Conservation (phyloP, 1,139 yeast genomes). For the Nadsonia commutata region DNA sequence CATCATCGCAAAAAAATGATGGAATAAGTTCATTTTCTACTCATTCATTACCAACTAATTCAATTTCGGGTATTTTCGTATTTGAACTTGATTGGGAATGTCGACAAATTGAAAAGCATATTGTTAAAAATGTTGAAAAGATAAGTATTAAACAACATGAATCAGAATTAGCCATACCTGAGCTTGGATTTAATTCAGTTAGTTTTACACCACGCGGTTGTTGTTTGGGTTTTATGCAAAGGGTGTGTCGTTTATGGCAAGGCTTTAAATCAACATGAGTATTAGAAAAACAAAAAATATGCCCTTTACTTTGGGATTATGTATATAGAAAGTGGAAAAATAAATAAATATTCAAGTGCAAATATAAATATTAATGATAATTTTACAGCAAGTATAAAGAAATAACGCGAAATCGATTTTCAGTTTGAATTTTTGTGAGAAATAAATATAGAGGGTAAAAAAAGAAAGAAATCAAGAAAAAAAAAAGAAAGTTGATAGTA, state of each 20-base stretch:
- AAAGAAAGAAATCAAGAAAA: too few species aligned
- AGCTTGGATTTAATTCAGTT: background rate
- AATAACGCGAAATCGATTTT: too few species aligned
- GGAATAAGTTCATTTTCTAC: background rate
- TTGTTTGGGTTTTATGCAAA: too few species aligned
- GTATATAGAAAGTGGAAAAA: too few species aligned
- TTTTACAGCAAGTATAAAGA: background rate
- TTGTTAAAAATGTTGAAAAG: slow-evolving; percentile 5
- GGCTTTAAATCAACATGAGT: too few species aligned
- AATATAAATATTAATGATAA: background rate
- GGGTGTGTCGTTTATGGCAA: too few species aligned
- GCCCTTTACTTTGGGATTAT: too few species aligned
- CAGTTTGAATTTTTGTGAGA: too few species aligned
- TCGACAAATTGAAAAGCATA: slow-evolving; percentile 4
- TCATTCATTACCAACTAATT: background rate
- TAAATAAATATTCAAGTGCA: too few species aligned
- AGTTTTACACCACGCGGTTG: too few species aligned
- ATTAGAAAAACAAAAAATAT: too few species aligned
- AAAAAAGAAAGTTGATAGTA: slow-evolving; percentile 1
- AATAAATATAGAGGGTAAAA: too few species aligned
- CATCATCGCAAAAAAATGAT: background rate
- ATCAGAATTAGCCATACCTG: slow-evolving; percentile 1
- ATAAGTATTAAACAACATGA: slow-evolving; percentile 1
- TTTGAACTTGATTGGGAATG: slow-evolving; percentile 4
- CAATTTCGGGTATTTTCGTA: slow-evolving; percentile 4